Conservation (phyloP, 352 stramenopile genomes). For the Pythium guiyangense region DNA sequence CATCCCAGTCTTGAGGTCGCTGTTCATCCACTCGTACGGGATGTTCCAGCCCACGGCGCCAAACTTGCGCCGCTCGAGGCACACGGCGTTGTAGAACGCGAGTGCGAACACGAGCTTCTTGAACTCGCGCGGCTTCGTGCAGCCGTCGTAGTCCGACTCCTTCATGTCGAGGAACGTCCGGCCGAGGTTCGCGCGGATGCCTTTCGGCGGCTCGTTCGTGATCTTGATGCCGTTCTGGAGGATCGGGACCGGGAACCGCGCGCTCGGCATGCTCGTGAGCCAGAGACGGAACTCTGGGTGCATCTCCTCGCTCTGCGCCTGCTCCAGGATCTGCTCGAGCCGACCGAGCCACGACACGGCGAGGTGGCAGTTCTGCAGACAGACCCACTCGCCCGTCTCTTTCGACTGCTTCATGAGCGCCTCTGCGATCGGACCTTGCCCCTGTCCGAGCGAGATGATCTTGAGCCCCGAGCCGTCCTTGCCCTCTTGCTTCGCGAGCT, state of each 20-base stretch:
- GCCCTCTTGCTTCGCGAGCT: constrained; percentile 86
- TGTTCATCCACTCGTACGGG: constrained; percentile 96
- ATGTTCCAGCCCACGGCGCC: constrained; percentile 95
- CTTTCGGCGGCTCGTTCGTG: constrained; percentile 92
- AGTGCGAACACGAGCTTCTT: constrained; percentile 91
- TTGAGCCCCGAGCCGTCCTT: constrained; percentile 86
- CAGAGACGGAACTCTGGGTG: constrained; percentile 91
- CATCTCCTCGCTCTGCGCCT: constrained; percentile 54
- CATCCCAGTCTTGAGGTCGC: constrained; percentile 92
- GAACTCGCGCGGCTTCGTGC: constrained; percentile 84
- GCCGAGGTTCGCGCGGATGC: constrained; percentile 90
- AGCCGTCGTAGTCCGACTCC: constrained; percentile 85
- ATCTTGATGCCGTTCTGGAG: constrained; percentile 96
- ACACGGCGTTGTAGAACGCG: constrained; percentile 94
- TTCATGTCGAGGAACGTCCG: constrained; percentile 92
- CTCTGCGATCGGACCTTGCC: constrained; percentile 91
- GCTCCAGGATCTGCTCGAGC: constrained; percentile 88
- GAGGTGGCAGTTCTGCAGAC: constrained; percentile 94
- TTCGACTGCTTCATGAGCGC: constrained; percentile 88
- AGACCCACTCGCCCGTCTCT: constrained; percentile 91
- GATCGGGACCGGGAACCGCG: constrained; percentile 90
- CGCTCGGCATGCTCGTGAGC: constrained; percentile 92
- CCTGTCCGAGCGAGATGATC: constrained; percentile 93
- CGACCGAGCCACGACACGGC: constrained; percentile 88
- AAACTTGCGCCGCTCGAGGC: constrained; percentile 92